These are phyloP conservation scores for Colletotrichum sp. DNA, from an alignment of 2,329 filamentous ascomycete species.

Conservation along the genomic window DNA sequence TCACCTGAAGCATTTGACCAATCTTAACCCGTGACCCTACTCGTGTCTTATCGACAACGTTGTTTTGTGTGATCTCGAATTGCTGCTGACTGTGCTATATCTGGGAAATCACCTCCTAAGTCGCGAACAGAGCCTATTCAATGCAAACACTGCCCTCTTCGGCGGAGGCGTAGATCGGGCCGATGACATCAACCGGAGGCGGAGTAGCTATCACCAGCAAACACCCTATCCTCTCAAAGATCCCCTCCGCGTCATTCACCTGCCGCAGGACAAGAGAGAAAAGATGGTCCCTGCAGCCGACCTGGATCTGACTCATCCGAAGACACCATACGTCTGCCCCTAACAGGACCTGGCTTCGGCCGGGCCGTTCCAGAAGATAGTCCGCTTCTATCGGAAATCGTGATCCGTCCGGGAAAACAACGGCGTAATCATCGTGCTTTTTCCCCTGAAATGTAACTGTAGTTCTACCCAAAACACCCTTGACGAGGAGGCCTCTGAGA, in stretches of 20 bases:
- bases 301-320: neutral
- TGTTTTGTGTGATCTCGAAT: neutral
- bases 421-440: neutral
- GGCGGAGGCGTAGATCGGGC: neutral
- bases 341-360: neutral
- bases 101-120: neutral
- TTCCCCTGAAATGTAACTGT: neutral
- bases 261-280: neutral
- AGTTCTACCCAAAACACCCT: neutral
- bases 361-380: neutral
- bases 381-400: neutral
- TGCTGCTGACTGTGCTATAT: neutral
- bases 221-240: neutral
- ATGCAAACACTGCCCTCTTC: neutral
- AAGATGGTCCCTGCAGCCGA: neutral
- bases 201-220: neutral
- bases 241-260: neutral
- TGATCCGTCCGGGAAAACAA: neutral
- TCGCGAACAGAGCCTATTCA: neutral
- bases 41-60: neutral
- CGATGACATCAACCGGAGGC: neutral
- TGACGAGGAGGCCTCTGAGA: neutral
- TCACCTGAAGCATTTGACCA: too few relatives aligned
- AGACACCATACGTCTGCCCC: neutral
- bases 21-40: too few relatives aligned